Percentiles rank a stretch among this genome's conserved stretches.
Conservation (phyloP, 441 rosid genomes). For the Corymbia calophylla region DNA sequence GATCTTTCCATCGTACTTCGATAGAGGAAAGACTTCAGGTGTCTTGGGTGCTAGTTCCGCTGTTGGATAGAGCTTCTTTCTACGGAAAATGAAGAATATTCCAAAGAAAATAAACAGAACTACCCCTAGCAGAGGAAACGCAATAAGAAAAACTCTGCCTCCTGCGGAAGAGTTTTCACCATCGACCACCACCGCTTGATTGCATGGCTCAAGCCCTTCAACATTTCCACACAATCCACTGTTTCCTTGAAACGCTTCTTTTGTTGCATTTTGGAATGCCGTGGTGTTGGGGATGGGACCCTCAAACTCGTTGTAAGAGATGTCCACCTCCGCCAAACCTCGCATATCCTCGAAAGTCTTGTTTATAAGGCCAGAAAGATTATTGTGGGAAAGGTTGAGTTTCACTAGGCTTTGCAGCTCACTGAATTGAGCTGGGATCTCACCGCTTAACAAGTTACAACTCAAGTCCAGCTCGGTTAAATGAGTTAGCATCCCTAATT, state of each 20-base stretch:
- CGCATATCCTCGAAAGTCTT: background rate
- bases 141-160: background rate
- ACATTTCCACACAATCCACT: background rate
- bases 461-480: background rate
- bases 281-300: background rate
- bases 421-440: background rate
- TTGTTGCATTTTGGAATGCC: background rate
- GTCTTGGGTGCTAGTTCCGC: background rate
- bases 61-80: background rate
- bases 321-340: background rate
- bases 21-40: background rate
- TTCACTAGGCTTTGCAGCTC: background rate
- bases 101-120: background rate
- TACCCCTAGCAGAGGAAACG: background rate
- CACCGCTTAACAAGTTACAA: background rate
- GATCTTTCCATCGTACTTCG: background rate
- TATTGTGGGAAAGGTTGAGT: background rate
- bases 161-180: background rate
- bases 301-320: background rate
- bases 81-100: background rate
- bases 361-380: background rate
- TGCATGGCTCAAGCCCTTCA: background rate
- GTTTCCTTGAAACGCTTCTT: background rate
- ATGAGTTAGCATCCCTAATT: background rate
- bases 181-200: background rate